Percentiles rank a stretch among this genome's conserved stretches.
Conservation (phyloP, 2,329 filamentous ascomycete genomes). For the Blastomyces percursus region DNA sequence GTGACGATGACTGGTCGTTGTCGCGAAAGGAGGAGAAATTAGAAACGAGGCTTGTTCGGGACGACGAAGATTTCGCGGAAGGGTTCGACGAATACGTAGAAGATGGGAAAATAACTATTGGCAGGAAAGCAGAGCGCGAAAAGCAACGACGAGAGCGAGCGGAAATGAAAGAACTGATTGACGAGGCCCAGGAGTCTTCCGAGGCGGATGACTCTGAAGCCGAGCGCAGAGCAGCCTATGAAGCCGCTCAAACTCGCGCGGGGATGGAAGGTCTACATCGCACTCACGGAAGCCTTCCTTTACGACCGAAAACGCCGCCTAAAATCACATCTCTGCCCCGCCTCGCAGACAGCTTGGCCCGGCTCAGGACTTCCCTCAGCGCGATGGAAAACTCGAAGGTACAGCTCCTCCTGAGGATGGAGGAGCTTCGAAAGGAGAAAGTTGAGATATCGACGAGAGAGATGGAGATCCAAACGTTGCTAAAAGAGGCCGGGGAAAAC, state of each 20-base stretch:
- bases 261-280: constrained; percentile 62
- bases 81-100: constrained; percentile 88
- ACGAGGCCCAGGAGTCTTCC: constrained; percentile 59
- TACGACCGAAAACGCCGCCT: constrained; percentile 50
- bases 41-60: constrained; percentile 63
- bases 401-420: constrained; percentile 51
- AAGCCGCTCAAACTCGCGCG: constrained; percentile 71
- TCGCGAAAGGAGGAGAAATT: constrained; percentile 50
- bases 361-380: constrained; percentile 51
- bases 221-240: constrained; percentile 65
- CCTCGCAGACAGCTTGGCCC: constrained; percentile 54
- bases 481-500: constrained; percentile 69
- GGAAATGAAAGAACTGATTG: constrained; percentile 75
- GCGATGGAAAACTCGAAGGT: constrained; percentile 54
- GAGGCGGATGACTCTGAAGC: constrained; percentile 54
- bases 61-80: constrained; percentile 88
- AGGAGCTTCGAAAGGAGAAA: constrained; percentile 58
- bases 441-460: constrained; percentile 58
- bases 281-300: constrained; percentile 25
- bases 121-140: constrained; percentile 66
- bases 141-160: constrained; percentile 53
- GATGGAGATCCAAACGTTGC: constrained; percentile 64
- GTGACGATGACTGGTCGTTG: constrained; percentile 38
- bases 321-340: constrained; percentile 69
- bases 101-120: constrained; percentile 67